These are phyloP conservation scores for Hymenochaete sp. DNA, from an alignment of 1,284 basidiomycete species.

Conservation along the genomic window DNA sequence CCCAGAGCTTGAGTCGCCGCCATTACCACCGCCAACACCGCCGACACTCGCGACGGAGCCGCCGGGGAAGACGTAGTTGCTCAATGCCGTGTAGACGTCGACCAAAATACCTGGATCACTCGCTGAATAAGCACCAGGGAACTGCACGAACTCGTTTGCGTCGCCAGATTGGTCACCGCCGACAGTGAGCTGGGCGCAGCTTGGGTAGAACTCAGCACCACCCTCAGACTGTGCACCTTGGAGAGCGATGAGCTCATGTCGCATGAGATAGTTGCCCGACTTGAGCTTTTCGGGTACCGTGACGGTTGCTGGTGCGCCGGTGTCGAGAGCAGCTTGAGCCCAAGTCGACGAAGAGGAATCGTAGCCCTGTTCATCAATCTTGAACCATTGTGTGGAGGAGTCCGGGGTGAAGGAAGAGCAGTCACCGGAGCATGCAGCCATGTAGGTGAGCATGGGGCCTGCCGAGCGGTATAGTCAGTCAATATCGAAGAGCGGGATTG, in stretches of 20 bases:
- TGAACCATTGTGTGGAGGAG: constrained; percentile 55
- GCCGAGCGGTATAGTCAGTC: constrained; percentile 13
- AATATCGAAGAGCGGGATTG: not conserved
- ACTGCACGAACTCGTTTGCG: constrained; percentile 42
- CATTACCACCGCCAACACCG: not conserved
- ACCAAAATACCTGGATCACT: constrained; percentile 49
- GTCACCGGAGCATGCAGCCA: constrained; percentile 49
- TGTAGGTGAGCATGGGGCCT: constrained; percentile 65
- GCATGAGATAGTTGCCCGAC: constrained; percentile 59
- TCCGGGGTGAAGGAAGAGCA: constrained; percentile 14
- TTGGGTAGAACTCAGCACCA: constrained; percentile 68
- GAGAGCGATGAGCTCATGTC: constrained; percentile 65
- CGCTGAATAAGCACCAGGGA: constrained; percentile 59
- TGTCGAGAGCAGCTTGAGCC: constrained; percentile 32
- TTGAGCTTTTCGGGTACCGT: constrained; percentile 47
- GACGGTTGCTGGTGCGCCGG: constrained; percentile 28
- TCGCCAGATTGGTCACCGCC: constrained; percentile 40
- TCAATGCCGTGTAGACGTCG: constrained; percentile 10
- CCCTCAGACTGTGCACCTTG: constrained; percentile 43
- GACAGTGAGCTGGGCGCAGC: constrained; percentile 53
- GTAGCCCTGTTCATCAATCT: constrained; percentile 43
- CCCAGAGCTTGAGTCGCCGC: not conserved
- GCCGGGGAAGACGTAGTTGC: constrained; percentile 12
- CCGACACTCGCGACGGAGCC: constrained; percentile 4
- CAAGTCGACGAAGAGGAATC: constrained; percentile 27